Evolutionary conservation across 805 yeast species (phyloP).

Genomic region (Candida manassasensis): DNA sequence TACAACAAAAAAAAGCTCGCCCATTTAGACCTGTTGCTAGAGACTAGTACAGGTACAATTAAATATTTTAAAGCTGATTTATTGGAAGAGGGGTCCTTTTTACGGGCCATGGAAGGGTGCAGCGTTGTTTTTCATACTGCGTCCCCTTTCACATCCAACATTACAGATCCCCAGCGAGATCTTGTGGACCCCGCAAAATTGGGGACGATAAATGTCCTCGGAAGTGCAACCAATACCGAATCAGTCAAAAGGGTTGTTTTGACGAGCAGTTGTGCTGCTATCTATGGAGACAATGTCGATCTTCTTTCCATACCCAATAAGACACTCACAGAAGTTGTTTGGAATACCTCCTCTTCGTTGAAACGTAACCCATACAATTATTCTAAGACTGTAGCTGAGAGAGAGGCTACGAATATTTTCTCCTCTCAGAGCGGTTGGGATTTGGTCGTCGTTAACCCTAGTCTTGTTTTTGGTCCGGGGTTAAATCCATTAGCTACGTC

Average conservation of each 20-base stretch:
- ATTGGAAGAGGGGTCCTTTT: slow-evolving; percentile 15
- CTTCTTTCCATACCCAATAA: slow-evolving; percentile 8
- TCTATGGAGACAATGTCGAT: slow-evolving; percentile 15
- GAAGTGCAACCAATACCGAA: slow-evolving; percentile 10
- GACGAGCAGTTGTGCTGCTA: slow-evolving; percentile 47
- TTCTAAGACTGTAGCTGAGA: slow-evolving; percentile 18
- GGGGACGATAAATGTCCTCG: slow-evolving; percentile 16
- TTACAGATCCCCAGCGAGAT: slow-evolving; percentile 14
- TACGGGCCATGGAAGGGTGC: slow-evolving; percentile 16
- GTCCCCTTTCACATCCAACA: slow-evolving; percentile 17
- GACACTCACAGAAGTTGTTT: slow-evolving; percentile 5
- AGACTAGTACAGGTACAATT: slow-evolving; percentile 2
- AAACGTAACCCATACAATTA: slow-evolving; percentile 3
- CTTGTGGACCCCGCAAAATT: slow-evolving; percentile 17
- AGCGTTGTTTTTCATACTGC: slow-evolving; percentile 19
- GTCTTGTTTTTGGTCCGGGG: slow-evolving; percentile 6
- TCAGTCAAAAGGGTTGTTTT: slow-evolving; percentile 33
- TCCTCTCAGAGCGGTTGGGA: slow-evolving; percentile 3
- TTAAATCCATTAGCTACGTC: slow-evolving; percentile 6
- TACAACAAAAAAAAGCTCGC: slow-evolving; percentile 1
- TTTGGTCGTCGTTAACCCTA: slow-evolving; percentile 4
- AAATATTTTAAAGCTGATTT: slow-evolving; percentile 6
- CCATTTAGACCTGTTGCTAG: slow-evolving; percentile 3
- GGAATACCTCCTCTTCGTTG: slow-evolving; percentile 2
- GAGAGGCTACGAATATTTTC: slow-evolving; percentile 8